Conservation (phyloP, 1,139 yeast species). For the Yamadazyma atmosphaerica region DNA sequence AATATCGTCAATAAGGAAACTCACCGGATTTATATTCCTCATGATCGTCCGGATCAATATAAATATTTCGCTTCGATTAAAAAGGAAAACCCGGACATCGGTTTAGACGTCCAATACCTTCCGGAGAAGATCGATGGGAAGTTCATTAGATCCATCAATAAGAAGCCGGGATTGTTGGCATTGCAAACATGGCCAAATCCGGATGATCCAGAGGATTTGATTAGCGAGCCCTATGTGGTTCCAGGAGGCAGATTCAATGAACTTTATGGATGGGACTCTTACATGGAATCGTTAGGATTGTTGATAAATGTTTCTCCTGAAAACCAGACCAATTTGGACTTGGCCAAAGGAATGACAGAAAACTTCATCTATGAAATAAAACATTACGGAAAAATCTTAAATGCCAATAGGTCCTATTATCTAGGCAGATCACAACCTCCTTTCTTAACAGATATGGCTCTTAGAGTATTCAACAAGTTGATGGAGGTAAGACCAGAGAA, state of each 20-base stretch:
- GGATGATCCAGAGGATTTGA: slow-evolving; percentile 49
- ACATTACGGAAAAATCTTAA: slow-evolving; percentile 88
- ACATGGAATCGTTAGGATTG: slow-evolving; percentile 86
- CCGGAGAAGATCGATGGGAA: slow-evolving; percentile 61
- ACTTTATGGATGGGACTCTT: slow-evolving; percentile 97
- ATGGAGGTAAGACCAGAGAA: slow-evolving; percentile 40
- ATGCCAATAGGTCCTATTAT: slow-evolving; percentile 92
- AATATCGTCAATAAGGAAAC: slow-evolving; percentile 33
- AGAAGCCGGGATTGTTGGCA: slow-evolving; percentile 84
- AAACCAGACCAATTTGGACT: slow-evolving; percentile 32
- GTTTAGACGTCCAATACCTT: slow-evolving; percentile 74
- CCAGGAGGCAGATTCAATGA: slow-evolving; percentile 98
- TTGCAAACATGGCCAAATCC: slow-evolving; percentile 63
- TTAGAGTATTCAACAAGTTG: slow-evolving; percentile 65
- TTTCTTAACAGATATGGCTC: slow-evolving; percentile 91
- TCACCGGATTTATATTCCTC: slow-evolving; percentile 81
- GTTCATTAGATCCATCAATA: slow-evolving; percentile 75
- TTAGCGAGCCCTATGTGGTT: slow-evolving; percentile 85
- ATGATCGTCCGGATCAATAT: slow-evolving; percentile 67
- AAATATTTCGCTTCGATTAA: slow-evolving; percentile 65
- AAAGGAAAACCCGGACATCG: slow-evolving; percentile 52
- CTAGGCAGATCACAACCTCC: slow-evolving; percentile 96
- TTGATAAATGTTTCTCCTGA: slow-evolving; percentile 64
- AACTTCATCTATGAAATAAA: slow-evolving; percentile 89
- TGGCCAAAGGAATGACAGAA: slow-evolving; percentile 90